phyloP scores from a whole-genome alignment of 2,329 filamentous ascomycete species.

The Pseudodiploospora longispora region DNA sequence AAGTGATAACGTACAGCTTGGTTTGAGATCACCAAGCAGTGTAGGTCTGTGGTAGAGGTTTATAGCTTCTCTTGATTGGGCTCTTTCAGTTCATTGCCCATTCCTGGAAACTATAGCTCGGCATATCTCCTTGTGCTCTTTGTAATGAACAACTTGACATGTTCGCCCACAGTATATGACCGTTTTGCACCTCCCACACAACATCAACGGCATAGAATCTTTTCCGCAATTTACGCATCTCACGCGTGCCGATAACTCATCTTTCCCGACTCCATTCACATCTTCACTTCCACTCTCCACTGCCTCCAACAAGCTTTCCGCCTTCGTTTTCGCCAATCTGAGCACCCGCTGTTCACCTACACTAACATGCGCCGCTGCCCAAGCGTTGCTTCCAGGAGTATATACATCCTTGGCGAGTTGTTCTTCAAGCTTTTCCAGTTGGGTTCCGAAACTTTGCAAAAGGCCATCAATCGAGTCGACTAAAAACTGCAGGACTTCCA shows the following conservation, averaged over 20 bases:
- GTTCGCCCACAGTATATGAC: conserved; percentile 8
- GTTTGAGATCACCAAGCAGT: too few relatives aligned
- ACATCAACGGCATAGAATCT: conserved; percentile 5
- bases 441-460: conserved; percentile 21
- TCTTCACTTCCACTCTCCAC: conserved; percentile 1
- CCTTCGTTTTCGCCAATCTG: conserved; percentile 21
- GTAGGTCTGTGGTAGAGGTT: too few relatives aligned
- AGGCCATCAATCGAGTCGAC: conserved; percentile 22
- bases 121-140: conserved; percentile 10
- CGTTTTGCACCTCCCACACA: conserved; percentile 11
- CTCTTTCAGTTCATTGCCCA: too few relatives aligned
- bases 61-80: too few relatives aligned
- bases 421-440: conserved; percentile 22
- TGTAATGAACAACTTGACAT: conserved; percentile 10
- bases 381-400: conserved; percentile 23
- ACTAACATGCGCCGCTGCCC: conserved; percentile 25
- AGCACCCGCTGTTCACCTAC: conserved; percentile 25
- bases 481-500: conserved; percentile 22
- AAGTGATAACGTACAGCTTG: too few relatives aligned
- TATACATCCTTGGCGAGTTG: conserved; percentile 22
- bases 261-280: background rate
- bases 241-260: background rate
- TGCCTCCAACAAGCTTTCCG: conserved; percentile 19
- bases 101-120: conserved; percentile 3
- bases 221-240: conserved; percentile 10